Evolutionary conservation across 257 asterid species (phyloP), one percentile per base, ranked within the genome.

Genomic region (Hygrophila difformis): DNA sequence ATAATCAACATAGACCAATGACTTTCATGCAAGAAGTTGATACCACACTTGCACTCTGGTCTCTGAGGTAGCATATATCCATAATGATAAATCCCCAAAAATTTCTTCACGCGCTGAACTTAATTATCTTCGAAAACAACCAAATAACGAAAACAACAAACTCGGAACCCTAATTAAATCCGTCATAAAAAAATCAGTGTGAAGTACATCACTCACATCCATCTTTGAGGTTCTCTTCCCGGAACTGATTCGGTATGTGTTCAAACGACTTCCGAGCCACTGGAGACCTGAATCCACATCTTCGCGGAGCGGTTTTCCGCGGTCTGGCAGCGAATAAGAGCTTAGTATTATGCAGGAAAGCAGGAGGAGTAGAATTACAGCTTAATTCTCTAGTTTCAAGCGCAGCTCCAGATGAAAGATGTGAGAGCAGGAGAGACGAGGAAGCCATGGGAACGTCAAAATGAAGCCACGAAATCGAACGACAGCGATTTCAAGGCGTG

Each of bases 221-320:
- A 60, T 89, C 92, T 53, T 77, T 79, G 71, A 89, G 88, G 67
- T 89, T 82, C 11, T 85, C 94, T 51, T 66, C 67, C 36, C 94
- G 74, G 70, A 89, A 89, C 62, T 82, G 84, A 53, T 82, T 75
- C 49, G 96, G 98, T 19, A 85, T 82, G 61, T 68, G 85, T 74
- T 77, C 82, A 12, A 71, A 52, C 34, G 89, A 75, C 50, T 70
- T 69, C 58, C 52, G 64, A 44, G 85, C 78, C 20, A 56, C 69
- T 0, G 82, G 79, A 36, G 84, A 56, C 66, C 47, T 57, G 67
- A 68, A 84, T 8, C 67, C 68, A 29, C 74, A 74, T 67, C 87
- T 73, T 26, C 66, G 63, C 20, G 38, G 18, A 12, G 65, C 38
- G 57, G 5, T 53, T 57, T 38, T 70, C 20, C 63, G 55, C 19